Evolutionary conservation across 441 rosid species (phyloP), one percentile per base, ranked within the genome.

Genomic region (Populus trichocarpa): DNA sequence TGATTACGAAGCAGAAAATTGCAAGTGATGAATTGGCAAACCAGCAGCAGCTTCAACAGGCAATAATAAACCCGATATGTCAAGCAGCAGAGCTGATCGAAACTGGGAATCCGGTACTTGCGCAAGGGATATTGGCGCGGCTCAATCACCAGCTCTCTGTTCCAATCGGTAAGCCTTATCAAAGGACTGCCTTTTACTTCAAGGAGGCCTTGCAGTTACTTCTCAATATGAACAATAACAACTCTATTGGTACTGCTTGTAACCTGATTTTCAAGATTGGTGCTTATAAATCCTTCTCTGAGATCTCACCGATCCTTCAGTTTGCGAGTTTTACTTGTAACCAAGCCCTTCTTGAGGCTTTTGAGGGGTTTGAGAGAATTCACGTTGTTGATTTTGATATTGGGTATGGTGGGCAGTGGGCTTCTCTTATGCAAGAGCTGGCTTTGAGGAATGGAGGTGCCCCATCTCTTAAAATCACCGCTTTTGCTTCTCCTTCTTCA

Each of bases 121-220:
- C 98, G 95, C 99, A 96, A 88, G 96, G 87, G 99, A 96, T 96
- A 96, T 96, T 96, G 99, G 99, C 99, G 99, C 99, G 99, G 99
- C 99, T 96, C 98, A 96, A 96, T 96, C 99, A 96, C 87, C 90
- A 90, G 87, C 97, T 95, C 90, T 88, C 95, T 67, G 57, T 74
- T 40, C 92, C 93, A 0, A 69, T 84, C 0, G 97, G 97, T 74
- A 93, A 92, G 86, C 96, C 99, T 78, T 87, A 90, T 73, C 84
- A 84, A 22, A 86, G 97, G 87, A 91, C 93, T 80, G 95, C 96
- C 80, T 91, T 87, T 71, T 93, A 93, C 84, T 91, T 91, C 90
- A 93, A 85, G 88, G 98, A 95, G 81, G 98, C 98, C 83, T 86
- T 95, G 76, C 88, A 83, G 73, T 85, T 82, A 65, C 86, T 88